A percentile compares a stretch with the other conserved stretches of the same genome.
Evolutionary conservation across 2,329 filamentous ascomycete species (phyloP).

Genomic region (Microcyclospora pomicola): DNA sequence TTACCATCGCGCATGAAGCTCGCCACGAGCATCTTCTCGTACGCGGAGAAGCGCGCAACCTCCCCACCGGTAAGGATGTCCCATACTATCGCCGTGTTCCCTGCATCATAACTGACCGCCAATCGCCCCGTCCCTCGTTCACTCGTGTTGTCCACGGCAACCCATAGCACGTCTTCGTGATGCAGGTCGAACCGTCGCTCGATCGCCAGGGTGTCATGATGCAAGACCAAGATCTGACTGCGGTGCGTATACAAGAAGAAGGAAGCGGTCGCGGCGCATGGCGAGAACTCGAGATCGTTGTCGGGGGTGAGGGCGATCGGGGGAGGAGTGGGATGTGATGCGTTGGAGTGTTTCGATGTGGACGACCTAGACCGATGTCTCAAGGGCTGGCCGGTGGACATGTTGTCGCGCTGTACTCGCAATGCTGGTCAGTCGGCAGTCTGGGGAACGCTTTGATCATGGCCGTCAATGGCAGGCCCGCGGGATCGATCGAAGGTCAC

Average conservation of each 20-base stretch:
- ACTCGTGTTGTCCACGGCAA: slow-evolving; percentile 83
- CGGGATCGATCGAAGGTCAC: neutral
- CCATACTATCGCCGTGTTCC: slow-evolving; percentile 91
- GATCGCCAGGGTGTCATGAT: slow-evolving; percentile 83
- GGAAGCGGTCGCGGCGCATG: slow-evolving; percentile 79
- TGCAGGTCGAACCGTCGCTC: slow-evolving; percentile 78
- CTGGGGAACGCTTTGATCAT: slow-evolving; percentile 6
- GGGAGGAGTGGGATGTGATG: slow-evolving; percentile 23
- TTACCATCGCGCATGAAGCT: slow-evolving; percentile 97
- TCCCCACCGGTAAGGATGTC: slow-evolving; percentile 86
- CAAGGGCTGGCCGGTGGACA: slow-evolving; percentile 30
- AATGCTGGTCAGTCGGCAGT: neutral
- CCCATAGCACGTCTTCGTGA: slow-evolving; percentile 65
- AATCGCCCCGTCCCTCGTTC: slow-evolving; percentile 71
- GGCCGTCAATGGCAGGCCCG: slow-evolving; percentile 8
- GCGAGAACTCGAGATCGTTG: slow-evolving; percentile 52
- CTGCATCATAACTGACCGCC: slow-evolving; percentile 84
- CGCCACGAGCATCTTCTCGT: slow-evolving; percentile 71
- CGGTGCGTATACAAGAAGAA: slow-evolving; percentile 83
- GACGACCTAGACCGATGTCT: slow-evolving; percentile 29
- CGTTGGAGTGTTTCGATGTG: slow-evolving; percentile 19
- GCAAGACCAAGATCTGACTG: slow-evolving; percentile 67
- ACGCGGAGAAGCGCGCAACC: slow-evolving; percentile 81
- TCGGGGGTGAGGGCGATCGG: slow-evolving; percentile 32
- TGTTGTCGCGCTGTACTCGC: slow-evolving; percentile 17